phyloP scores from a whole-genome alignment of 345 rosid genomes.

The Melaleuca alternifolia region DNA sequence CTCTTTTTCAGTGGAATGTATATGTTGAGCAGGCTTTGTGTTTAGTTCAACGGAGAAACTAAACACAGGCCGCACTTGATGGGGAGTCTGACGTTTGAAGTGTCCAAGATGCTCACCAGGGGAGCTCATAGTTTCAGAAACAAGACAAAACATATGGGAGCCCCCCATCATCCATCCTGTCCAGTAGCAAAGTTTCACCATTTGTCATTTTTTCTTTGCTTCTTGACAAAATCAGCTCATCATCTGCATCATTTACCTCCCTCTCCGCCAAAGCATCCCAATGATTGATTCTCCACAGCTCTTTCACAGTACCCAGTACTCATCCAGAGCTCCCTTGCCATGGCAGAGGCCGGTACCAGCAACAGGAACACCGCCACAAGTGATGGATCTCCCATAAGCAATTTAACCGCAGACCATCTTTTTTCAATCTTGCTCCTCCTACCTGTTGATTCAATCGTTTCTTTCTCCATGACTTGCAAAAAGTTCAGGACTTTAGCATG shows the following conservation, averaged over 20 bases:
- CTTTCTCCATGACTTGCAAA: conserved; percentile 66
- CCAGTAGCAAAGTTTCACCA: not conserved
- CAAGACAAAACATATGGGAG: not conserved
- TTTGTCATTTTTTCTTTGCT: not conserved
- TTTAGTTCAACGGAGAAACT: not conserved
- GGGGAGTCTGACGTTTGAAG: not conserved
- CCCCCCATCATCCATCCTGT: not conserved
- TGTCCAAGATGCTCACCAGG: not conserved
- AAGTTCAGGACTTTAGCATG: conserved; percentile 37
- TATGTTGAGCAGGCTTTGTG: not conserved
- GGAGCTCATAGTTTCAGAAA: not conserved
- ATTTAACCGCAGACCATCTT: not conserved
- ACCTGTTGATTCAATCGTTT: conserved; percentile 63
- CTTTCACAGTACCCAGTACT: not conserved
- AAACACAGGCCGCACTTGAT: not conserved
- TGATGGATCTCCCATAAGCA: not conserved
- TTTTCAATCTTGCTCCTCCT: conserved; percentile 51
- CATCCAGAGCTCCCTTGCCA: not conserved
- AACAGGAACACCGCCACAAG: not conserved
- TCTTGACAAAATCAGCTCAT: not conserved
- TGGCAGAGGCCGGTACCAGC: conserved; percentile 24
- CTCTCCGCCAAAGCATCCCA: not conserved
- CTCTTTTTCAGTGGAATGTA: not conserved
- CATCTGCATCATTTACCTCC: not conserved
- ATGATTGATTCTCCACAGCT: not conserved